Evolutionary conservation across 2,329 filamentous ascomycete genomes (phyloP).

Genomic region (Zasmidium angulare): DNA sequence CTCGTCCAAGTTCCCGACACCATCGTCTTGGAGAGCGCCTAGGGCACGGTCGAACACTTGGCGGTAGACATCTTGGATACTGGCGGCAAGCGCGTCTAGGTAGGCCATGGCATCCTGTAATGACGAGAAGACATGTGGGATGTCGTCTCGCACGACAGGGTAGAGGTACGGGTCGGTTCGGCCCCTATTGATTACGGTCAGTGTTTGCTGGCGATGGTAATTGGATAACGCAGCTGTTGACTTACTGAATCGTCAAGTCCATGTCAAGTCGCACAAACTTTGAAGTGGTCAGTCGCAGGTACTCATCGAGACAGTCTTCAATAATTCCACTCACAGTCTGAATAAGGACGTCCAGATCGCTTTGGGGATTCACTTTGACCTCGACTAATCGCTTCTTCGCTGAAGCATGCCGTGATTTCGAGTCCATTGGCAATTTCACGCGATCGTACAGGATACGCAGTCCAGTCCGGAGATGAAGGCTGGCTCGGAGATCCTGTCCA

Average conservation of each 20-base stretch:
- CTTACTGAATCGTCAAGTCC: conserved; percentile 2
- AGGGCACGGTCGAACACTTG: neutral
- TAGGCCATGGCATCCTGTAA: conserved; percentile 1
- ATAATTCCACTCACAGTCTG: neutral
- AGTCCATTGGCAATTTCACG: neutral
- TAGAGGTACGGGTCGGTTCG: neutral
- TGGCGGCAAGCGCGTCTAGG: neutral
- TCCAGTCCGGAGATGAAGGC: conserved; percentile 2
- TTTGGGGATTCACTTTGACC: conserved; percentile 1
- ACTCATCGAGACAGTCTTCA: neutral
- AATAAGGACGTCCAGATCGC: neutral
- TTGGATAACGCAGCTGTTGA: neutral
- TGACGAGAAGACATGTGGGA: neutral
- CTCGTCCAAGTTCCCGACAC: neutral
- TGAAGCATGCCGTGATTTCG: neutral
- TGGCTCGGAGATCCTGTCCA: conserved; percentile 3
- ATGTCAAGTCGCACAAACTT: conserved; percentile 3
- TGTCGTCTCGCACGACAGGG: neutral
- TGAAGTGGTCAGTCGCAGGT: neutral
- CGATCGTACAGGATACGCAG: conserved; percentile 2
- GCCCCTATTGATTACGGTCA: neutral
- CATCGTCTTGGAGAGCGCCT: neutral
- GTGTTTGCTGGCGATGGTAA: neutral
- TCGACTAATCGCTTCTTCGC: neutral
- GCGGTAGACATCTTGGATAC: neutral